Evolutionary conservation across 495 filamentous ascomycete species (phyloP), one percentile per base, ranked within the genome.

Genomic region (Bombardia bombarda): DNA sequence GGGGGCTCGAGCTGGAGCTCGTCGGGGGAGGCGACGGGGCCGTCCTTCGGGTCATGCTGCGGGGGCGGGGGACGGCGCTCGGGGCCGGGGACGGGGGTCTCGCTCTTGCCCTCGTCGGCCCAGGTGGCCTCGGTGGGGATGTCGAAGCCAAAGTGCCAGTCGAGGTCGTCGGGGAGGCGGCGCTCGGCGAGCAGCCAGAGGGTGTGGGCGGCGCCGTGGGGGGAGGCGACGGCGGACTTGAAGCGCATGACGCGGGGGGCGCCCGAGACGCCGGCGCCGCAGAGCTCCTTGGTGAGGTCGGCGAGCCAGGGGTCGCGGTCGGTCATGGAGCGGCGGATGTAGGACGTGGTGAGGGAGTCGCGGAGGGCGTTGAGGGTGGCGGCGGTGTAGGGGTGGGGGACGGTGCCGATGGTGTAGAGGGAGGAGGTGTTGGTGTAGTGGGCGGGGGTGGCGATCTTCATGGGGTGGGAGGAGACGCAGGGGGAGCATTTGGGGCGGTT

Each of bases 321-420:
- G 2, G 83, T 83, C 13, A 84, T 69, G n/a, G n/a, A n/a, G 22
- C 85, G 79, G 32, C 90, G 83, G 38, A 97, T 75, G 60, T 80
- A 87, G 9, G 72, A 63, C 2, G 79, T 67, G 38, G 79, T 76
- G 22, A 87, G 61, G 3, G 75, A 66, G 1, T 75, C 68, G 3
- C 63, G 58, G 4, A 65, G 58, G 38, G 66, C 57, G 34, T 56
- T 46, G 3, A 98, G 67, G 14, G 77, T 74, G 35, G 79, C 69
- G 8, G 87, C 65, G 8, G 90, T 95, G 63, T 86, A 94, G 0
- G 92, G 92, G 52, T 98, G 92, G 0, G 92, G 90, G 5, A 97
- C 79, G 7, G 79, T 83, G 51, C 82, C 88, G 50, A 97, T 86
- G 14, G 83, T 86, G 67, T 87, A 96, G 12, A 80, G 52, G 7